Base-by-base conservation (phyloP, 139 green algal species). In the Coelastrella sp. region DNA sequence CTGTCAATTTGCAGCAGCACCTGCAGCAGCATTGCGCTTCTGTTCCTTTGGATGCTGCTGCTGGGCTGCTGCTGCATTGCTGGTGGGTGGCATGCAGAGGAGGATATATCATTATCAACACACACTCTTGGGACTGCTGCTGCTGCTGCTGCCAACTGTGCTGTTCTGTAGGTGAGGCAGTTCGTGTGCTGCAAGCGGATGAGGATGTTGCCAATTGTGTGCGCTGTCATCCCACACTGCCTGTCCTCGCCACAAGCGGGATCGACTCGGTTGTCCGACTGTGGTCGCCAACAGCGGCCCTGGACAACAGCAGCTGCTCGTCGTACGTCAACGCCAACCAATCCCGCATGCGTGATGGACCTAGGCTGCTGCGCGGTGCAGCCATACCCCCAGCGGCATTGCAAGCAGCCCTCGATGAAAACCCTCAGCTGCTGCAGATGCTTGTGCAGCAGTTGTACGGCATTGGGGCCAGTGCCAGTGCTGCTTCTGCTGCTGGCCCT, bases 201-300 rank as follows among this genome's bases (percentile, higher is more conserved):
- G 94, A 98, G 72, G 94, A 96, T 76, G 95, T 99, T 10, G 94
- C 90, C 82, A 99, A 98, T 92, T 97, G 95, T 56, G 93, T 95
- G 6, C 78, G 25, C 76, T 60, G 76, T 84, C 25, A 49, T 84
- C 7, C 56, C 35, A 56, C 78, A 35, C 7, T 27, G 35, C 57
- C 59, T 75, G 59, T n/a, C 56, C 20, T 19, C 10, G 97, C 97
- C 59, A 99, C 97, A 58, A 96, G 91, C 63, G 97, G 97, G 87
- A 98, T 99, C 56, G 97, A 98, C 91, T 70, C 73, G 25, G 93
- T 95, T 1, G 87, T 99, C 14, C 89, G 92, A 60, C 88, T 98
- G 78, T 96, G 95, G 94, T 78, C 56, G 0, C 93, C 94, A 6
- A 66, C 25, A 63, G 56, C 56, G 65, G 7, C 25, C 25, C 24